These are phyloP conservation scores for Dalechampia spathulata DNA, from an alignment of 441 rosid genomes.

Conservation along the genomic window DNA sequence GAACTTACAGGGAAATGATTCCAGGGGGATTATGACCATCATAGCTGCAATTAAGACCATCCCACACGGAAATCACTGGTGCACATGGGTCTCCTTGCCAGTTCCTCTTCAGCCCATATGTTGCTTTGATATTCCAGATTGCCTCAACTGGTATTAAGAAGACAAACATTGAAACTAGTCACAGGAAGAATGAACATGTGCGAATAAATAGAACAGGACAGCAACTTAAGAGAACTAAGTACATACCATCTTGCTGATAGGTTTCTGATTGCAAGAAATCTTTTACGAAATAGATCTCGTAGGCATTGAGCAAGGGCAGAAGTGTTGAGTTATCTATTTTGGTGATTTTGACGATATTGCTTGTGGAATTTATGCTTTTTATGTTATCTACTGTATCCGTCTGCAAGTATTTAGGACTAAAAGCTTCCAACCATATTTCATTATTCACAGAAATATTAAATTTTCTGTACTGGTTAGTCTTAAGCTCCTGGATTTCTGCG, in stretches of 20 bases:
- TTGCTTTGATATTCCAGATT: no score
- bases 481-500: conserved; percentile 29
- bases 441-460: conserved; percentile 30
- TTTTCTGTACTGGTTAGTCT: conserved; percentile 17
- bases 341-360: conserved; percentile 8
- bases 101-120: no score
- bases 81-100: no score
- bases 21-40: no score
- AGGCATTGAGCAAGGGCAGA: conserved; percentile 40
- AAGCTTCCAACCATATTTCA: conserved; percentile 19
- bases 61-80: no score
- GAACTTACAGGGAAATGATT: no score
- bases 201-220: background rate
- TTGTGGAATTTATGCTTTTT: background rate
- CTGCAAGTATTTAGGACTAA: conserved; percentile 22
- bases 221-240: background rate
- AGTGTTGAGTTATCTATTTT: conserved; percentile 26
- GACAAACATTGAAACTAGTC: background rate
- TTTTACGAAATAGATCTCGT: conserved; percentile 26
- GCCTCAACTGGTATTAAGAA: no score
- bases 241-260: conserved; percentile 28
- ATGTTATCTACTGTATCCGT: conserved; percentile 14
- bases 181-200: no score
- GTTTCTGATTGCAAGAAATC: conserved; percentile 25
- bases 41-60: no score